Base-by-base conservation (phyloP, 1,284 basidiomycete species). In the Pseudozyma pruni region DNA sequence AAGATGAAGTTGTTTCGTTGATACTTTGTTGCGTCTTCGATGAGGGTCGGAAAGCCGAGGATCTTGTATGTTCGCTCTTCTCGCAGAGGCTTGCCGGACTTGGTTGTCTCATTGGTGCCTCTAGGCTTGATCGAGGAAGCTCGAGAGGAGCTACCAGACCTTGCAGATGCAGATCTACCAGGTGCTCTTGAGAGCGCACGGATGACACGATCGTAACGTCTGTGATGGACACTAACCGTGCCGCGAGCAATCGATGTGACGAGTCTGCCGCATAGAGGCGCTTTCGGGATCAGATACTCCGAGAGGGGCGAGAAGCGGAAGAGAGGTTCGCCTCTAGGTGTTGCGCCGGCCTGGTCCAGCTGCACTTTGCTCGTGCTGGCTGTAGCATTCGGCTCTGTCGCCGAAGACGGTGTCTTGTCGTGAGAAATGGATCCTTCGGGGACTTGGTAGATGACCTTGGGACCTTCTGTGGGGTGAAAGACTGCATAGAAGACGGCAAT, bases 291-390 rank as follows among this genome's bases (percentile, higher is more conserved):
- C 42, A 98, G 89, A 85, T 93, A 97, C 83, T 92, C 94, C 16
- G 91, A 91, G 51, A 98, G 90, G 63, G 93, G 89, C 42, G 90
- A 88, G 75, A 97, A 98, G 81, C 93, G 90, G 83, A 98, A 92
- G n/a, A 96, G 86, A 9, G 86, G 75, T 32, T 76, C 61, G 14
- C 45, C 55, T 39, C 55, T 43, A 3, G 51, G 25, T n/a, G 41
- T 27, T 11, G 48, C 47, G 8, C 50, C 42, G 25, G 27, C 14
- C 29, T 50, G 46, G 19, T 14, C 7, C n/a, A 32, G 34, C 13
- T 40, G 56, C n/a, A 41, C 22, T 35, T 55, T 49, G 55, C 35
- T 45, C 10, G 41, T 31, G 32, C 33, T 39, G 2, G 58, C 17
- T 37, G 41, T 33, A 37, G 44, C 33, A 8, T 43, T 53, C 33